Base-by-base conservation (phyloP, 2,329 filamentous ascomycete genomes). In the Colletotrichum sp. region DNA sequence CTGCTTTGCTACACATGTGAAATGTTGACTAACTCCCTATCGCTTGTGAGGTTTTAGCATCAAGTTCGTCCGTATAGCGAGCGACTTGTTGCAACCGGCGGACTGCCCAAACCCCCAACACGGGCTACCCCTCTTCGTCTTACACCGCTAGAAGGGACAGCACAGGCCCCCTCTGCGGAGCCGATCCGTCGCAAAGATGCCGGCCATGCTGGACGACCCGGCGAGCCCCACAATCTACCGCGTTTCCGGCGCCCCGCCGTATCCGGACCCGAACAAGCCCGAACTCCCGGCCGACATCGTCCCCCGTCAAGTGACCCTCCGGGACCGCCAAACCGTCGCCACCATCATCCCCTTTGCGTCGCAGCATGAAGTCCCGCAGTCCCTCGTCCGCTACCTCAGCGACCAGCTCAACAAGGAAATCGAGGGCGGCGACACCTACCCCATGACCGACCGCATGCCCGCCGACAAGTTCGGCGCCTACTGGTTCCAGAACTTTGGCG, bases 401-500 rank as follows among this genome's bases (percentile, higher is more conserved):
- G 94, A 95, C 81, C 94, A 97, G 85, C 90, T 98, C 80, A 96
- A 96, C 83, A 94, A 94, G 84, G 96, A 98, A 84, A 97, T 98
- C 81, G 95, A 97, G 81, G 94, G 95, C 84, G 96, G 96, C 72
- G 95, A 98, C 83, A 97, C 96, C 2, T 98, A 98, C 83, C 95
- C 96, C 26, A 96, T 97, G 94, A 91, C 93, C 80, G 93, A 96
- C 68, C 88, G 92, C 21, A 91, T 98, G 84, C 88, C 93, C 6
- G 86, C 93, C n/a, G 92, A 94, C 24, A 91, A 90, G 77, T 98
- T 98, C 82, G 93, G 93, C 12, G 88, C 91, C 69, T 97, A 97
- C 85, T 98, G 96, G 96, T 96, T 98, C 83, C 94, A 95, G 81
- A 95, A 96, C 84, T 98, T 98, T 81, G 95, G 92, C 62, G 95